Evolutionary conservation across 1,284 basidiomycete species (phyloP).

Genomic region (Sphaerobolus stellatus): DNA sequence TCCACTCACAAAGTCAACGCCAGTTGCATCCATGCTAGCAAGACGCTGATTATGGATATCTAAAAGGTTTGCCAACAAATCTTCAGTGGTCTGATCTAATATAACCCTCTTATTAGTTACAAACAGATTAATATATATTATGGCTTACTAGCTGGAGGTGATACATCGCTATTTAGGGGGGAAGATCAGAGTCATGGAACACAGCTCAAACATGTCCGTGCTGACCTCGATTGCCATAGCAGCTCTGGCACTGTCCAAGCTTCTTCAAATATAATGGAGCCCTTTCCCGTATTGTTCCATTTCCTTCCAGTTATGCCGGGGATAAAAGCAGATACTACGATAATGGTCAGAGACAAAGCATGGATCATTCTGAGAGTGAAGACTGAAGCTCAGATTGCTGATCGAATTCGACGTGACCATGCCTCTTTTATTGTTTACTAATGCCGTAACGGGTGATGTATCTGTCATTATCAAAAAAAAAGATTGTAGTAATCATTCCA

Average conservation of each 20-base stretch:
- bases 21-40: constrained; percentile 37
- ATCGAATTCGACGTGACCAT: no score
- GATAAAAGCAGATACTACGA: no score
- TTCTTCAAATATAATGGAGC: constrained; percentile 41
- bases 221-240: constrained; percentile 25
- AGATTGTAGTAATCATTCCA: no score
- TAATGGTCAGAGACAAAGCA: no score
- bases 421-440: no score
- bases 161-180: not conserved
- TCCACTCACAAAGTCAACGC: constrained; percentile 34
- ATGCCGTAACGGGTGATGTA: no score
- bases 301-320: no score
- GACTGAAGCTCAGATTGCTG: no score
- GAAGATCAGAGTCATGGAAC: not conserved
- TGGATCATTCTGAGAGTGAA: no score
- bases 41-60: constrained; percentile 37
- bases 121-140: not conserved
- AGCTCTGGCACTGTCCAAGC: constrained; percentile 42
- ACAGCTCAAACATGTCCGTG: not conserved
- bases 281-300: constrained; percentile 19
- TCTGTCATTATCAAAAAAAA: no score
- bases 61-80: constrained; percentile 11
- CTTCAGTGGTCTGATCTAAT: constrained; percentile 7
- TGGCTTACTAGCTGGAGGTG: not conserved
- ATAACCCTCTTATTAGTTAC: not conserved